A percentile compares a stretch with the other conserved stretches of the same genome.
phyloP scores from a whole-genome alignment of 2,329 filamentous ascomycete species.

The Claviceps sp. region DNA sequence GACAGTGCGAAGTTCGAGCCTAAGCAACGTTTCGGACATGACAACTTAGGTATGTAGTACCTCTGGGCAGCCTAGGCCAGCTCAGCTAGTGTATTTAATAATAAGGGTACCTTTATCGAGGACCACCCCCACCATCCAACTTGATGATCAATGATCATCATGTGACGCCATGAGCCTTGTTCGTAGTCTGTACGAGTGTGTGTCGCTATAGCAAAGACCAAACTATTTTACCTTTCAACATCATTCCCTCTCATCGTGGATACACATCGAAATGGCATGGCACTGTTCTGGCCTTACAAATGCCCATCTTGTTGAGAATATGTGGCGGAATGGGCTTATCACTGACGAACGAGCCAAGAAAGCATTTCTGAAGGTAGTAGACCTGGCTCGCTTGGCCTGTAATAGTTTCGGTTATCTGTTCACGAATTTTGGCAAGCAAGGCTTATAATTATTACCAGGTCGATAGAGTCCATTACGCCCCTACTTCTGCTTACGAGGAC shows the following conservation, averaged over 20 bases:
- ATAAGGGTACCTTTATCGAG: no score
- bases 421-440: not conserved
- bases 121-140: no score
- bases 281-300: conserved; percentile 67
- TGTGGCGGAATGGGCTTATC: conserved; percentile 60
- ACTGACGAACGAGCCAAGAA: conserved; percentile 55
- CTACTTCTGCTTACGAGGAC: conserved; percentile 53
- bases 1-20: not conserved
- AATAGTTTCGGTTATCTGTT: no score
- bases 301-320: conserved; percentile 61
- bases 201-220: not conserved
- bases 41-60: not conserved
- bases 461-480: conserved; percentile 76
- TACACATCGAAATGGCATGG: conserved; percentile 66
- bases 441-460: conserved; percentile 37
- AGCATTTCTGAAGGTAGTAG: conserved; percentile 49
- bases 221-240: not conserved
- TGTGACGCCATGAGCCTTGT: not conserved
- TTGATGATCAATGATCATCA: no score
- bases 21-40: not conserved
- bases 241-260: no score
- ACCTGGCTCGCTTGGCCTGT: not conserved
- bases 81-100: no score
- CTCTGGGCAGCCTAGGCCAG: no score
- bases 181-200: not conserved